Base-by-base conservation (phyloP, 2,329 filamentous ascomycete species). In the Colletotrichum navitas region DNA sequence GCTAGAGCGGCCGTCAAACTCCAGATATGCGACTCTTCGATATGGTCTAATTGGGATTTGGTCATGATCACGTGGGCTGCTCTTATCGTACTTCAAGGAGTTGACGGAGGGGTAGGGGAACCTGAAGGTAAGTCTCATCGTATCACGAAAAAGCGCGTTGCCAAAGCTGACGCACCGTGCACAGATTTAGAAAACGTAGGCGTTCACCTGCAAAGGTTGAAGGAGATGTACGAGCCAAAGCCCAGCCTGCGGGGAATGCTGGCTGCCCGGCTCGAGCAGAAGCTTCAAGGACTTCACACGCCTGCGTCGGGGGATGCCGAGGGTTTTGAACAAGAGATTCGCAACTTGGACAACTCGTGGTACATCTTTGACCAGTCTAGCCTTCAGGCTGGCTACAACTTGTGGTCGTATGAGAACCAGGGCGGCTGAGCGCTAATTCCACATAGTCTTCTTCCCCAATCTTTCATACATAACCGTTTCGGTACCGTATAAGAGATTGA, bases 61-160 rank as follows among this genome's bases (percentile, higher is more conserved):
- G 79, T 83, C 26, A 81, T 84, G 74, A 84, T 84, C 62, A 83
- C 82, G 0, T 84, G 82, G 82, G 82, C 83, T 7, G 82, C 82
- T 2, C 74, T 84, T 11, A 81, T 84, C n/a, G 81, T 84, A 1
- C 74, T 84, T 1, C 82, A 84, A 70, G 83, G 79, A 2, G 76
- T 83, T 3, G 80, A 83, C 68, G 81, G 80, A 1, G 82, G 82
- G 0, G 79, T 81, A 12, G 81, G 81, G 0, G 81, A 84, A 63
- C 72, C 76, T 2, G 80, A 82, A 34, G 81, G 81, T 82, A 74
- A 75, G 75, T 56, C 24, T 16, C 0, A 47, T 3, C 3, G 39
- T 18, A 11, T 21, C 34, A 12, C 51, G 14, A 29, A 43, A 18
- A 8, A 3, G 3, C 7, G 5, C 14, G 5, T n/a, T 55, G 18